These are phyloP conservation scores for Beauveria asiatica DNA, from an alignment of 2,329 filamentous ascomycete genomes.

Conservation along the genomic window DNA sequence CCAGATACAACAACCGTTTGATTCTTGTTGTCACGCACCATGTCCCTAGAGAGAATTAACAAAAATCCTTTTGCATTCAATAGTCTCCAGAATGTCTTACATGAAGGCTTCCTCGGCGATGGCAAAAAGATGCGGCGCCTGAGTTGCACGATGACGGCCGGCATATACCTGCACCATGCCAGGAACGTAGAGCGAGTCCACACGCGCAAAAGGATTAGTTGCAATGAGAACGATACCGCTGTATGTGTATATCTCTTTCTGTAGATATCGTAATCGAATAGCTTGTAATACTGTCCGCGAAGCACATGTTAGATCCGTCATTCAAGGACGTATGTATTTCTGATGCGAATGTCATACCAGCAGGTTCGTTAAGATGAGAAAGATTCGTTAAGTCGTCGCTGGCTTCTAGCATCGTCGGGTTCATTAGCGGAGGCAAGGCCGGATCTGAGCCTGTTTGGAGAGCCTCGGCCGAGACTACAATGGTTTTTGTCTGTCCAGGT, in stretches of 20 bases:
- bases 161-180: constrained; percentile 99
- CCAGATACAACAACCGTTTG: constrained; percentile 99
- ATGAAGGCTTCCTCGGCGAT: constrained; percentile 98
- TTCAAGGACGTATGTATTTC: not conserved
- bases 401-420: constrained; percentile 94
- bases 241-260: constrained; percentile 99
- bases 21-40: constrained; percentile 91
- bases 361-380: constrained; percentile 96
- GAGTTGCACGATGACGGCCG: constrained; percentile 90
- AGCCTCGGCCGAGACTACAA: constrained; percentile 69
- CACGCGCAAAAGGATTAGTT: constrained; percentile 93
- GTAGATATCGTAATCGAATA: constrained; percentile 90
- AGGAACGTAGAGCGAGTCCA: constrained; percentile 95
- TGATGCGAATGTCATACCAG: constrained; percentile 51
- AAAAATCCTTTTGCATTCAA: constrained; percentile 16
- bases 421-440: constrained; percentile 87
- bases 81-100: constrained; percentile 41
- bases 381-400: constrained; percentile 96
- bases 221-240: constrained; percentile 97
- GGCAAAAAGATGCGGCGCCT: constrained; percentile 95
- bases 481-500: constrained; percentile 57
- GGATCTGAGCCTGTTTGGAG: constrained; percentile 70
- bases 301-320: constrained; percentile 17
- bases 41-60: constrained; percentile 60
- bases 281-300: constrained; percentile 73